Evolutionary conservation across 164 flowering plant genomes (phyloP), one percentile per base, ranked within the genome.

Genomic region (Chloranthus sessilifolius): DNA sequence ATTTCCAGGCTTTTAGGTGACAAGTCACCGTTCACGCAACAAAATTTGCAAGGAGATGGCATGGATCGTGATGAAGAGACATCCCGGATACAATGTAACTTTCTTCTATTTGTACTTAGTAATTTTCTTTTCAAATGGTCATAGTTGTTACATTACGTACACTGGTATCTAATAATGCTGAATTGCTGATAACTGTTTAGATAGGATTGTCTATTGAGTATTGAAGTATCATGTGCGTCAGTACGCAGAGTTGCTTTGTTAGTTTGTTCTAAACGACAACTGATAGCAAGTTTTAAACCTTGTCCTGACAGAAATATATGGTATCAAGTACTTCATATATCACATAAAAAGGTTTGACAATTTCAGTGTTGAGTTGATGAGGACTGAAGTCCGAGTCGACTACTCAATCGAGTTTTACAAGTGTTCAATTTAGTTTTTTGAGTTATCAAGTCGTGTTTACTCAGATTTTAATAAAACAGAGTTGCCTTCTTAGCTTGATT

Each of bases 11-110:
- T 90, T 21, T 64, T 92, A 47, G 98, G 96, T 2, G 98, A 92
- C 55, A 92, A 88, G 41, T 88, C 98, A 0, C 98, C 98, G 0
- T 88, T 82, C 64, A 80, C 95, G 1, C 98, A 88, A 56, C 90
- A 85, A 50, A 85, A 64, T 68, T 65, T 76, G 14, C 90, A 83
- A 59, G 94, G 86, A 14, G 88, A 80, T 53, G 85, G 72, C 16
- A 71, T 78, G 79, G 92, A 79, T 67, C 88, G 88, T 1, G 98
- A 88, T 20, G 98, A 91, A 59, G 98, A 91, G 67, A 81, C 98
- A 31, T 71, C 82, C 34, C 81, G 94, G 17, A 92, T 92, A 35
- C 98, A 88, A 64, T 83, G 98, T 85, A 56, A 39, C 27, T 54
- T 43, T 40, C 30, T 6, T 39, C 17, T 17, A 23, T 21, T 33